Evolutionary conservation across 2,329 filamentous ascomycete genomes (phyloP).

Genomic region (Phoma sp.): DNA sequence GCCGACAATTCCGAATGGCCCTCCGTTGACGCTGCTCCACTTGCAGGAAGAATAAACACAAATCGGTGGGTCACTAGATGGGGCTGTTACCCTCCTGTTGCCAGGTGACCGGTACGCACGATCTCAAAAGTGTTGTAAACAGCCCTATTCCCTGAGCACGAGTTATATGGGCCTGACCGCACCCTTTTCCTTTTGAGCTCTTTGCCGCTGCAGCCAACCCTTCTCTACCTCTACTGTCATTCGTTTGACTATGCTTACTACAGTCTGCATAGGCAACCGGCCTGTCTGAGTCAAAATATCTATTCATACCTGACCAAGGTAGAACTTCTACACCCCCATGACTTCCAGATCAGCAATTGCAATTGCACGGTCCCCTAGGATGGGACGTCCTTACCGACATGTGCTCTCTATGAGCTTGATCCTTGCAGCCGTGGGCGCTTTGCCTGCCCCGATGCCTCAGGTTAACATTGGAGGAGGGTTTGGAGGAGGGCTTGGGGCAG

Average conservation of each 20-base stretch:
- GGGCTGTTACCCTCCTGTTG: neutral
- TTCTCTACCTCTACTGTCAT: constrained; percentile 6
- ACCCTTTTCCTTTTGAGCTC: neutral
- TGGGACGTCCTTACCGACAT: constrained; percentile 18
- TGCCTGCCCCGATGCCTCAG: constrained; percentile 10
- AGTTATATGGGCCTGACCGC: constrained; percentile 6
- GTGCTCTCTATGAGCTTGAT: constrained; percentile 15
- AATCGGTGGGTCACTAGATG: neutral
- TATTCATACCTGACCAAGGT: neutral
- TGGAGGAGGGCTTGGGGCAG: neutral
- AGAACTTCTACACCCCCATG: neutral
- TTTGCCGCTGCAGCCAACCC: constrained; percentile 11
- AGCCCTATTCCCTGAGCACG: neutral
- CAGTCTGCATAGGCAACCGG: constrained; percentile 1
- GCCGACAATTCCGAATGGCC: neutral
- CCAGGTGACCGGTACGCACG: constrained; percentile 1
- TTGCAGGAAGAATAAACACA: constrained; percentile 3
- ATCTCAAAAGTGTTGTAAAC: neutral
- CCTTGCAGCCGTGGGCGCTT: constrained; percentile 4
- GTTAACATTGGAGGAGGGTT: neutral
- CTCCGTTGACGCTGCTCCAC: neutral
- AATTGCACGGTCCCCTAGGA: neutral
- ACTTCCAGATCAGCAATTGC: neutral
- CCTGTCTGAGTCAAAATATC: neutral
- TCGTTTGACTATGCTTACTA: constrained; percentile 8